Base-by-base conservation (phyloP, 495 filamentous ascomycete genomes). In the Jackrogersella minutella region DNA sequence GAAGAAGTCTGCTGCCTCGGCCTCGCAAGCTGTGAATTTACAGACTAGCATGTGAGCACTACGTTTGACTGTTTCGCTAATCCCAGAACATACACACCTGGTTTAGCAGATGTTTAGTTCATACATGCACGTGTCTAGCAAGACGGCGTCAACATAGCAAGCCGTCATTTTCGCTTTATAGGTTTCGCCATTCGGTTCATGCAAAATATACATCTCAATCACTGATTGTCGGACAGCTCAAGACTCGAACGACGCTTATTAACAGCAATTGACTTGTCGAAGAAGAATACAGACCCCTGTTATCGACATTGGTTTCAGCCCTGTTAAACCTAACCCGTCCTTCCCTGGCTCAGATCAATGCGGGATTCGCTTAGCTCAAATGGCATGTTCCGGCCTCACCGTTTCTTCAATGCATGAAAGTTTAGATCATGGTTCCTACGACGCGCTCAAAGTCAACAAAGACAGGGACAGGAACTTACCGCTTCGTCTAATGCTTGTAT, bases 281-380 rank as follows among this genome's bases (percentile, higher is more conserved):
- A 54, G 8, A 39, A 31, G n/a, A 22, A 16, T 36, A 40, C 33
- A 19, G 14, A 47, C 33, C 47, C 55, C 41, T 19, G 26, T 59
- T 53, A 21, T 37, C 33, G 14, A 57, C 60, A 33, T 44, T 22
- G 16, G 66, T 69, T 69, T 69, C 66, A 69, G 66, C 66, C 66
- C 50, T 69, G 66, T 43, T 56, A 55, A n/a, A 59, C 41, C 30
- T 16, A 49, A 17, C 21, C 41, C 14, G 16, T 19, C 16, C 11
- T 39, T 19, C 40, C 66, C 60, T 58, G 34, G 53, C 33, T 64
- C 66, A 64, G 66, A 69, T 69, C 66, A 60, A 61, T 60, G 55
- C 55, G 40, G 37, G 36, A 30, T 49, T 58, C 62, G 62, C 62
- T 52, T 53, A 66, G 50, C 57, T 37, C 41, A 34, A 16, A 53